Evolutionary conservation across 2,329 filamentous ascomycete species (phyloP), one percentile per base, ranked within the genome.

Genomic region (Apiospora marii): DNA sequence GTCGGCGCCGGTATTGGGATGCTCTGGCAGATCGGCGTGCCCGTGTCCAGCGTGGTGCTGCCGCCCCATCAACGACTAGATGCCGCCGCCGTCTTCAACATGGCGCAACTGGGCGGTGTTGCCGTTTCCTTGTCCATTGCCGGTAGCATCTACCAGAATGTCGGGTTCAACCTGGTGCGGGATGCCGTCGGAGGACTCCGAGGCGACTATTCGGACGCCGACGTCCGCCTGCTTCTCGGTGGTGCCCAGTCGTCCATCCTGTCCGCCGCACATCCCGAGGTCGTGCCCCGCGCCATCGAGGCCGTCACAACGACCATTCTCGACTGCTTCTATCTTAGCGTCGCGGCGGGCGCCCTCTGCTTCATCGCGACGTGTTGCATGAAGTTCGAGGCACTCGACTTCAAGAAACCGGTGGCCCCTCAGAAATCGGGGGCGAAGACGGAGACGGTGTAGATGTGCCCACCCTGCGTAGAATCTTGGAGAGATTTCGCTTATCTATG

Each of bases 1-100:
- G 71, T 82, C 3, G 81, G 80, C 8, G 75, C 80, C 4, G 81
- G 81, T 0, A 72, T 80, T 0, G 81, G 82, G 10, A 74, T 81
- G 46, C 75, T 78, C 24, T 82, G 79, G 73, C 80, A 81, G 70
- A 76, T 80, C 1, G 77, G 79, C 8, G 76, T 80, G 8, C 79
- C 78, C 58, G 77, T 83, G 16, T 78, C 78, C 13, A 79, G 79
- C 49, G 74, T 77, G 34, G 77, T 79, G 5, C 71, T 78, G 2
- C 72, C 73, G 61, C 77, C 77, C 37, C 79, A 80, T 34, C 72
- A 80, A 22, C 74, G 74, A 1, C 73, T 78, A 8, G 82, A 83
- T 72, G 77, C 77, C 61, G 74, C 79, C 14, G 78, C 79, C 0
- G 72, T 83, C n/a, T 80, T 80, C 72, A 82, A 80, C 74, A 78